Conservation (phyloP, 2,329 filamentous ascomycete genomes). For the Fusarium newnesense region DNA sequence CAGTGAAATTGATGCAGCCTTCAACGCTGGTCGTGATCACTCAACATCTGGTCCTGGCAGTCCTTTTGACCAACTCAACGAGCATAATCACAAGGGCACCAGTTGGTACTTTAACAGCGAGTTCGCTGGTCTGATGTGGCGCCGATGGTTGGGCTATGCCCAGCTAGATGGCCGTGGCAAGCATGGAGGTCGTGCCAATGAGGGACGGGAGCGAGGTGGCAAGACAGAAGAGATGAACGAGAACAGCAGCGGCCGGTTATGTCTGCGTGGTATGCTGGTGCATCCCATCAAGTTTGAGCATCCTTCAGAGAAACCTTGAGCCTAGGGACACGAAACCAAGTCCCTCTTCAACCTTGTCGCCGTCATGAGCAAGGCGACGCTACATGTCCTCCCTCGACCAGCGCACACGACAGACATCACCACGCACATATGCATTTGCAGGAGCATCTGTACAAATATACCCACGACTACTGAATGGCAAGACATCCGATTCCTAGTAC, state of each 20-base stretch:
- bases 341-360: conserved; percentile 27
- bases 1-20: conserved; percentile 74
- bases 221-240: conserved; percentile 59
- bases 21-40: conserved; percentile 79
- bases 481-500: conserved; percentile 38
- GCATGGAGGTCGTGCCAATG: conserved; percentile 60
- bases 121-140: conserved; percentile 81
- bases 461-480: conserved; percentile 42
- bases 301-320: conserved; percentile 54
- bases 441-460: conserved; percentile 47
- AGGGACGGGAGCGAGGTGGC: conserved; percentile 61
- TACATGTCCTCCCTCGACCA: conserved; percentile 31
- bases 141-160: conserved; percentile 76
- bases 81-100: conserved; percentile 84
- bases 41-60: conserved; percentile 72
- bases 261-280: conserved; percentile 80
- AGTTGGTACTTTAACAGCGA: conserved; percentile 88
- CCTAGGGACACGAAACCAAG: background rate
- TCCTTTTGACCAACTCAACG: conserved; percentile 74
- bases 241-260: conserved; percentile 72
- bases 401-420: conserved; percentile 43
- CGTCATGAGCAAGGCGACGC: conserved; percentile 45
- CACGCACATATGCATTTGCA: conserved; percentile 46
- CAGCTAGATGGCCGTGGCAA: conserved; percentile 62
- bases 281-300: conserved; percentile 81